Conservation (phyloP, 306 rosid genomes). For the Prunus davidiana region DNA sequence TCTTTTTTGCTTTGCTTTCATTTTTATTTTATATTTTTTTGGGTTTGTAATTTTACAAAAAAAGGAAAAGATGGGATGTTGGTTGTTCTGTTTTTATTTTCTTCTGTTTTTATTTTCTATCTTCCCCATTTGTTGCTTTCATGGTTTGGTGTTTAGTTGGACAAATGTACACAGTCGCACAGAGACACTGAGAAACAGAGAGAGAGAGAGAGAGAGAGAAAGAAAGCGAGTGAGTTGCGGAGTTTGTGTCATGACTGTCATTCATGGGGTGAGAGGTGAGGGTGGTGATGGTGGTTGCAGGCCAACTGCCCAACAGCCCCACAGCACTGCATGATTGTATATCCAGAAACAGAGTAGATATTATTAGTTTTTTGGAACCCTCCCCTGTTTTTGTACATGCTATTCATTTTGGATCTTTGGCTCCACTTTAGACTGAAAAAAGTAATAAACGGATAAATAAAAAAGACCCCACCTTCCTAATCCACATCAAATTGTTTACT, state of each 20-base stretch:
- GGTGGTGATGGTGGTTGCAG: slow-evolving; percentile 21
- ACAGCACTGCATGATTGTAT: not conserved
- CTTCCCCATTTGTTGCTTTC: slow-evolving; percentile 13
- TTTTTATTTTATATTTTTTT: not conserved
- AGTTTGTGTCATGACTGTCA: not conserved
- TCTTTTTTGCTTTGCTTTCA: too few species aligned
- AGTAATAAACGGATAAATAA: not conserved
- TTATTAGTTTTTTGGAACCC: not conserved
- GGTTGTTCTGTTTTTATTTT: not conserved
- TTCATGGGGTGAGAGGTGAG: not conserved
- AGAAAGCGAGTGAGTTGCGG: not conserved
- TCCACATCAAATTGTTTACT: not conserved
- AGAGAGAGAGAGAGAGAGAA: not conserved
- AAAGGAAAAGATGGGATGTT: slow-evolving; percentile 49
- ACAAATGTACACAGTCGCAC: not conserved
- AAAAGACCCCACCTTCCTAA: not conserved
- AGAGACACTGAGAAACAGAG: slow-evolving; percentile 2
- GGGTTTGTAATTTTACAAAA: not conserved
- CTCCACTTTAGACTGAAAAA: not conserved
- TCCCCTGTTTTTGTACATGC: not conserved
- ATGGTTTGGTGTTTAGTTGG: slow-evolving; percentile 14
- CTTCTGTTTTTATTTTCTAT: not conserved
- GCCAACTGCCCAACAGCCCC: slow-evolving; percentile 40
- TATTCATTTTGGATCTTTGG: not conserved
- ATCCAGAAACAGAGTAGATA: not conserved